A percentile compares a stretch with the other conserved stretches of the same genome.
phyloP scores from a whole-genome alignment of 2,329 filamentous ascomycete species.

The Shiraia bambusicola region DNA sequence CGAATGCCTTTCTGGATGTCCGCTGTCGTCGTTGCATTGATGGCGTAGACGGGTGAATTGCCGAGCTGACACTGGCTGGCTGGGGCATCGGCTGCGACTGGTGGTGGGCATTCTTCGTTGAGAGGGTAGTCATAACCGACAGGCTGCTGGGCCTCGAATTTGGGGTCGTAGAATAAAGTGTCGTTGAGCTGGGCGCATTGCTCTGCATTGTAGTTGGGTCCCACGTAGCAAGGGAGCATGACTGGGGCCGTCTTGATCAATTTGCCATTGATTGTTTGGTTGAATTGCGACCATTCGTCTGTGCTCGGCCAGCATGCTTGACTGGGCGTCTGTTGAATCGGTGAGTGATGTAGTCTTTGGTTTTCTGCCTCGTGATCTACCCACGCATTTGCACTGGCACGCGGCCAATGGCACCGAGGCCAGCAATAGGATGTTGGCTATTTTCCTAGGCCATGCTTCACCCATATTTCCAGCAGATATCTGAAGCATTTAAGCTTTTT shows the following conservation, averaged over 20 bases:
- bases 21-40: constrained; percentile 25
- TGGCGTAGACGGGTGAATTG: constrained; percentile 30
- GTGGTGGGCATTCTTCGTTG: constrained; percentile 34
- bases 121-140: constrained; percentile 35
- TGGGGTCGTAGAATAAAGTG: constrained; percentile 31
- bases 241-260: constrained; percentile 25
- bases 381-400: too few relatives aligned
- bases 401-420: too few relatives aligned
- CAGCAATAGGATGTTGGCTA: too few relatives aligned
- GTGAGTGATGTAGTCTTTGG: too few relatives aligned
- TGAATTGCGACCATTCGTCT: constrained; percentile 24
- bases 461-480: too few relatives aligned
- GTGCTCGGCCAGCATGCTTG: constrained; percentile 24
- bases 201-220: constrained; percentile 20
- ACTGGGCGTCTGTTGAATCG: constrained; percentile 15
- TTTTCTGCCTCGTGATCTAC: too few relatives aligned
- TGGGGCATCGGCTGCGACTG: constrained; percentile 25
- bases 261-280: constrained; percentile 19
- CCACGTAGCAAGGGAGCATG: constrained; percentile 30
- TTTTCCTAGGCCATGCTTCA: too few relatives aligned
- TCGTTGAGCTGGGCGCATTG: constrained; percentile 22
- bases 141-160: constrained; percentile 28
- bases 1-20: constrained; percentile 23
- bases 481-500: too few relatives aligned
- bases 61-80: constrained; percentile 24